Evolutionary conservation across 768 basidiomycete species (phyloP), one percentile per base, ranked within the genome.

Genomic region (Lactarius sp.): DNA sequence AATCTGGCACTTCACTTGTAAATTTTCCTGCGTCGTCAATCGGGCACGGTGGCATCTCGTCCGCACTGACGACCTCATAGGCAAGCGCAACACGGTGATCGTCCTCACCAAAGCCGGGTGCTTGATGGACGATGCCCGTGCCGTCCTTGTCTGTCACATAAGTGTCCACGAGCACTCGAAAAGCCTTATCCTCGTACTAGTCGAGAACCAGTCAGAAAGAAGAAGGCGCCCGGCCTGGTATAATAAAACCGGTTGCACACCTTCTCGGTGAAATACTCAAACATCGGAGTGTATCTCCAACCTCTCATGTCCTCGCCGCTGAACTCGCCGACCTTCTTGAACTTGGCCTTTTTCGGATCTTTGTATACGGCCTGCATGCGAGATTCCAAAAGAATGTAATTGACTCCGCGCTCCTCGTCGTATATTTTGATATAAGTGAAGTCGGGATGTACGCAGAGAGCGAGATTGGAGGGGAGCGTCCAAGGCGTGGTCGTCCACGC

Each of bases 401-500:
- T 96, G 62, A 85, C 81, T 71, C 92, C 83, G 56, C 84, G 85
- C 64, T 92, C 88, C 66, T 88, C 80, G 71, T 99, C 97, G 75
- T 93, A 87, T 68, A 99, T 95, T 75, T 98, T 98, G 83, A 98
- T 80, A 74, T 99, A 99, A 36, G 85, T 93, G 72, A 88, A 94
- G 67, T 95, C 92, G 20, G 97, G 97, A 76, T 99, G 92, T 7
- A 98, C 96, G 70, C 97, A 98, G 55, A 99, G 82, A 0, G 84
- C 93, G 36, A 99, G 81, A 75, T 99, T 99, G 51, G 94, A 94
- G 1, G 96, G 97, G 5, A 98, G 79, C 0, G 97, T 98, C 94
- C 95, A 99, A 0, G 97, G 97, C 0, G 97, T 99, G 18, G 97
- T 99, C 18, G 97, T 99, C 97, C 97, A 99, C 4, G 96, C 96